Conservation (phyloP, 106 monocot species). For the Vanilla planifolia region DNA sequence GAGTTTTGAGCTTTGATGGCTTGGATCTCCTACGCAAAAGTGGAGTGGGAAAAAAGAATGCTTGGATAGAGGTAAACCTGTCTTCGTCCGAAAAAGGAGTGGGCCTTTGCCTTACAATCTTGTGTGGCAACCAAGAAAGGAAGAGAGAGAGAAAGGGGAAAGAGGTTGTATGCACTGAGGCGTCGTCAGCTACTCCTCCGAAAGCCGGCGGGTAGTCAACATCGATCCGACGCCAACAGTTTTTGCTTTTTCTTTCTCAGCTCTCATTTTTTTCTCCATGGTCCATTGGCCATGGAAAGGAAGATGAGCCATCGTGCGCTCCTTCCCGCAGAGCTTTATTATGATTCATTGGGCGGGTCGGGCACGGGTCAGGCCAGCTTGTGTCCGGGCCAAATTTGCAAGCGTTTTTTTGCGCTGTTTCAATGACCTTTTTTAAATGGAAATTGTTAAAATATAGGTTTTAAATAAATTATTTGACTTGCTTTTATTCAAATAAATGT, state of each 20-base stretch:
- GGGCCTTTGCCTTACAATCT: constrained; percentile 1
- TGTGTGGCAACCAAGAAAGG: not conserved
- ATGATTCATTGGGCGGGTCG: no score
- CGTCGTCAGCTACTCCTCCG: constrained; percentile 1
- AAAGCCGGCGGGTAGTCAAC: constrained; percentile 4
- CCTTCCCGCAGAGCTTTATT: no score
- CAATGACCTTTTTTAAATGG: no score
- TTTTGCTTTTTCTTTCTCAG: constrained; percentile 1
- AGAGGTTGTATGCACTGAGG: not conserved
- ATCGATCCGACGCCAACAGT: not conserved
- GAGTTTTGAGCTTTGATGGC: not conserved
- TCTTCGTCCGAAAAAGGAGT: constrained; percentile 4
- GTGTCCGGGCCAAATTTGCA: no score
- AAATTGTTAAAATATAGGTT: no score
- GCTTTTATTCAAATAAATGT: no score
- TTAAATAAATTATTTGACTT: no score
- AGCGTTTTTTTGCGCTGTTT: no score
- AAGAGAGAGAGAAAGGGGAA: not conserved
- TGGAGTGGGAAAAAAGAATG: not conserved
- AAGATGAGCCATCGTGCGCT: no score
- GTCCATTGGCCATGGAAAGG: no score
- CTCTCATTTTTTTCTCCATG: not conserved
- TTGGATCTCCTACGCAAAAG: constrained; percentile 6
- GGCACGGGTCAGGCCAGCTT: no score
- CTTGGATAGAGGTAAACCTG: constrained; percentile 5